phyloP scores from a whole-genome alignment of 2,329 filamentous ascomycete species.

The Diaporthe helianthi region DNA sequence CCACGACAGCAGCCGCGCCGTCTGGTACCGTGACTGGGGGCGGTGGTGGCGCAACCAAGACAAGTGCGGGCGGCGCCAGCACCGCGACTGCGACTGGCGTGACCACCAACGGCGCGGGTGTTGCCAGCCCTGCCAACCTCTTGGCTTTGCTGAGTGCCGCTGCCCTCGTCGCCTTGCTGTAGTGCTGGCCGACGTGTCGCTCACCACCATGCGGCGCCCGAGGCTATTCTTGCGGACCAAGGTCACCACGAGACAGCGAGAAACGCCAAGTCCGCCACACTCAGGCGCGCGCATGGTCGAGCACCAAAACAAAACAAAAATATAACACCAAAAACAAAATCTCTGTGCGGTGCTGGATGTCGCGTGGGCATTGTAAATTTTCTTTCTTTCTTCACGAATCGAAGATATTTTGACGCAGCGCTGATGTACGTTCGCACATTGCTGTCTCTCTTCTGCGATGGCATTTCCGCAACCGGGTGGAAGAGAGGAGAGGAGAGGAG shows the following conservation, averaged over 20 bases:
- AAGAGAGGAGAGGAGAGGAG: neutral
- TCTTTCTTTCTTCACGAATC: neutral
- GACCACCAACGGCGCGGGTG: slow-evolving; percentile 42
- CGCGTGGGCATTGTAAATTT: neutral
- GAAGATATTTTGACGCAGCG: slow-evolving; percentile 16
- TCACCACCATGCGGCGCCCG: neutral
- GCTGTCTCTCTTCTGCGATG: neutral
- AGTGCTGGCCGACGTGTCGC: slow-evolving; percentile 16
- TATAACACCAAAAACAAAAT: neutral
- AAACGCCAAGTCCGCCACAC: slow-evolving; percentile 1
- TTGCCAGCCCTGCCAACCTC: slow-evolving; percentile 43
- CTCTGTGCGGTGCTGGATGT: slow-evolving; percentile 24
- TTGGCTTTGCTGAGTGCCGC: slow-evolving; percentile 40
- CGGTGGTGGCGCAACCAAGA: slow-evolving; percentile 37
- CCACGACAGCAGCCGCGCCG: slow-evolving; percentile 29
- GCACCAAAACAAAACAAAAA: neutral
- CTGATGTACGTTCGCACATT: neutral
- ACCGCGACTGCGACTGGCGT: slow-evolving; percentile 38
- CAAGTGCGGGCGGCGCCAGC: slow-evolving; percentile 29
- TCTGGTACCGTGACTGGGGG: slow-evolving; percentile 28
- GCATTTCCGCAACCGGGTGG: neutral
- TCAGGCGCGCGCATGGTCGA: neutral
- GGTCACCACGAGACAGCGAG: neutral
- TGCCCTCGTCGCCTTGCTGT: slow-evolving; percentile 41
- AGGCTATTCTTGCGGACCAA: neutral